Evolutionary conservation across 441 rosid genomes (phyloP), one percentile per base, ranked within the genome.

Genomic region (Erysimum cheiri): DNA sequence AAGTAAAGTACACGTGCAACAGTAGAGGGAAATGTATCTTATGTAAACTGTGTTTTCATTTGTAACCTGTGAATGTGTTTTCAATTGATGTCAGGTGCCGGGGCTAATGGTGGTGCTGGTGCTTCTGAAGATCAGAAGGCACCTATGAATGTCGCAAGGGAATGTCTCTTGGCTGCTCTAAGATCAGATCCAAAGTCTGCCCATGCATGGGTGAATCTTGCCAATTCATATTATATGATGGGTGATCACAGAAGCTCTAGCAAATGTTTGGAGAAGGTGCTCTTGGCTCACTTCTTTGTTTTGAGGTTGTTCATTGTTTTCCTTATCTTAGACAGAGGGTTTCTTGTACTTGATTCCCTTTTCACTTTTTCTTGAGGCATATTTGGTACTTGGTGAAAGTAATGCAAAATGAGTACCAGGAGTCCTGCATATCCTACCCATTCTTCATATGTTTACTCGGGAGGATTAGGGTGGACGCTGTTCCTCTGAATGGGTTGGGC

Each of bases 221-320:
- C 97, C 41, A 83, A 83, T 78, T 96, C 94, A 57, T 90, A 84
- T 69, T 81, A 74, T 80, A 73, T 85, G 84, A 76, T 70, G 60
- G 93, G 93, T 47, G 99, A 92, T 82, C 87, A 90, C 78, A 83
- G 86, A 80, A 94, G 92, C 70, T 86, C 97, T 62, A 81, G 85
- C 86, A 90, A 90, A 78, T 94, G 99, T 81, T 87, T 94, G 94
- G 98, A 94, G 90, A 94, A 94, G 99, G 99, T 94, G 89, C 89
- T 78, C 82, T 77, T 80, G 80, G 81, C 73, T 85, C 70, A 73
- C 82, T 81, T 84, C 81, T 73, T 74, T 86, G 48, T 77, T 60
- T 77, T 82, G 82, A 82, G 86, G 85, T 85, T 82, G 78, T 86
- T 78, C 55, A 56, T 80, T 80, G 77, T 71, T 81, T 77, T 82